Conservation (phyloP, 176 grass and related monocot species). For the Phoenix dactylifera region DNA sequence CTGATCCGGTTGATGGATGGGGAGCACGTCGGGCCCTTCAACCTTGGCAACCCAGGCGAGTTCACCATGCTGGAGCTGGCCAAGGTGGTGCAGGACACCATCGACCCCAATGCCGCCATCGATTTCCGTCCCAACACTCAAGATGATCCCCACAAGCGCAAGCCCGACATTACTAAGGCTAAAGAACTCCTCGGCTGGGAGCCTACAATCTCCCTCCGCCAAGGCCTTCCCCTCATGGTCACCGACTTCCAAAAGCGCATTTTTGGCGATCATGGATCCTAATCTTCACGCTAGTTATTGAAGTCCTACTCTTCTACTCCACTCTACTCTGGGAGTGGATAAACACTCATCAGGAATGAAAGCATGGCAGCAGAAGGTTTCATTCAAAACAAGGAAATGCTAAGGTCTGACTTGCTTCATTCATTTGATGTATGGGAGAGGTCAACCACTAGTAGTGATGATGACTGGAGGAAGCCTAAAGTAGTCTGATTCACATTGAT, state of each 20-base stretch:
- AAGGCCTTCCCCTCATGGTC: constrained; percentile 77
- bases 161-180: constrained; percentile 69
- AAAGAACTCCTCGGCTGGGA: constrained; percentile 77
- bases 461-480: no score
- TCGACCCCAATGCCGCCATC: constrained; percentile 56
- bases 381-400: no score
- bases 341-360: no score
- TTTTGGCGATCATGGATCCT: constrained; percentile 41
- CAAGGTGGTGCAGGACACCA: constrained; percentile 85
- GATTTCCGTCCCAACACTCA: constrained; percentile 71
- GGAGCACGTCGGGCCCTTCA: constrained; percentile 67
- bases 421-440: no score
- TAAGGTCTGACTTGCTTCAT: no score
- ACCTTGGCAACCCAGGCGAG: constrained; percentile 81
- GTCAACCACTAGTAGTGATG: no score
- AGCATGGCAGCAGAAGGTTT: no score
- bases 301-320: no score
- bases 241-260: constrained; percentile 67
- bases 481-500: no score
- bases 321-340: no score
- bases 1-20: constrained; percentile 93
- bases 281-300: no score
- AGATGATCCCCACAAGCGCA: constrained; percentile 93
- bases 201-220: constrained; percentile 48
- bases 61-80: constrained; percentile 92